Conservation (phyloP, 73 alveolate genomes). For the Effrenium voratum region DNA sequence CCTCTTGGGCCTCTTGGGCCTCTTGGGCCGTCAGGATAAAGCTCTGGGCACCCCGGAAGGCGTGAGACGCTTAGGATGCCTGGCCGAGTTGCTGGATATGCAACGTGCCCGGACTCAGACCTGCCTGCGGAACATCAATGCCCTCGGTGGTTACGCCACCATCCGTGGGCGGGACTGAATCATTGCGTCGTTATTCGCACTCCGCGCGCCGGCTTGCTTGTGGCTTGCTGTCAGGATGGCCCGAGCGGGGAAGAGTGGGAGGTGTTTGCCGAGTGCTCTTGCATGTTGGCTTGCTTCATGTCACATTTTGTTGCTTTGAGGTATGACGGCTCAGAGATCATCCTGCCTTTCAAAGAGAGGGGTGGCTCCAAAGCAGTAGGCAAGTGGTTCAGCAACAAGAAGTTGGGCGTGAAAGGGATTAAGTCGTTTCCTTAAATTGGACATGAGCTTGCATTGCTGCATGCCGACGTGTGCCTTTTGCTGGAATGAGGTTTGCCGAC, state of each 20-base stretch:
- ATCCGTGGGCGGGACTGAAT: constrained; percentile 45
- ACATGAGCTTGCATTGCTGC: not conserved
- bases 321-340: constrained; percentile 44
- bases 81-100: not conserved
- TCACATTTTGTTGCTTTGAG: not conserved
- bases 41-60: constrained; percentile 68
- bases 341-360: constrained; percentile 58
- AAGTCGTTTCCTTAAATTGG: constrained; percentile 9
- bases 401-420: constrained; percentile 60
- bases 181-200: not conserved
- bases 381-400: constrained; percentile 80
- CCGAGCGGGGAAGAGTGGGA: constrained; percentile 82
- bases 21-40: not conserved
- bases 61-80: not conserved
- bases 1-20: not conserved
- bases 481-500: constrained; percentile 16
- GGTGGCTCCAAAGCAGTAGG: constrained; percentile 75
- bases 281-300: not conserved
- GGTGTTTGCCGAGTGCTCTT: constrained; percentile 50
- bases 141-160: constrained; percentile 83
- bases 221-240: not conserved
- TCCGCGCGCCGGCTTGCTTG: not conserved
- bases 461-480: not conserved
- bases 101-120: not conserved
- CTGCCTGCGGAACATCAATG: constrained; percentile 83